These are phyloP conservation scores for Ambrosiella cleistominuta DNA, from an alignment of 2,329 filamentous ascomycete species.

Conservation along the genomic window DNA sequence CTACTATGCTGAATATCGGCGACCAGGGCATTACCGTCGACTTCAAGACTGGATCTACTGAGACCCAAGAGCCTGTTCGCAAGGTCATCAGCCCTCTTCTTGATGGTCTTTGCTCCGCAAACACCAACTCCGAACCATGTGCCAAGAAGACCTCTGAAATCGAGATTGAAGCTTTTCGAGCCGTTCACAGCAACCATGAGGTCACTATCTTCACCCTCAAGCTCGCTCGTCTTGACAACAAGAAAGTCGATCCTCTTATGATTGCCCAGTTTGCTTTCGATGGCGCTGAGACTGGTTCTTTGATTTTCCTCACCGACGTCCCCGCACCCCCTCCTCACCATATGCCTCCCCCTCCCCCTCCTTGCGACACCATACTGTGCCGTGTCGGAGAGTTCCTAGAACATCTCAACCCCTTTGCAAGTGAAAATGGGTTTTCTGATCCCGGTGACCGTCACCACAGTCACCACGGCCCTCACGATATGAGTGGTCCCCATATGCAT, in stretches of 20 bases:
- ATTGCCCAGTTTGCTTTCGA: conserved; percentile 11
- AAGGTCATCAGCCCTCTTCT: conserved; percentile 9
- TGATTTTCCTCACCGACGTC: conserved; percentile 9
- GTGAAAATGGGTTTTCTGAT: neutral
- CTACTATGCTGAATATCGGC: conserved; percentile 9
- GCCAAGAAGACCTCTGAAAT: conserved; percentile 10
- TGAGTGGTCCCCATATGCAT: conserved; percentile 5
- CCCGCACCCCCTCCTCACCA: conserved; percentile 1
- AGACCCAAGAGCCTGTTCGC: neutral
- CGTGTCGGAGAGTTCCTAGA: conserved; percentile 1
- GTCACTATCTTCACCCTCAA: conserved; percentile 10
- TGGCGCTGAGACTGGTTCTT: conserved; percentile 6
- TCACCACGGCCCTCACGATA: conserved; percentile 1
- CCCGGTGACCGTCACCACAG: neutral
- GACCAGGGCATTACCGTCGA: conserved; percentile 6
- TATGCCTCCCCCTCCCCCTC: neutral
- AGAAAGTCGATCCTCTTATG: conserved; percentile 6
- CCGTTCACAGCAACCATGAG: conserved; percentile 3
- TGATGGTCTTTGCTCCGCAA: conserved; percentile 6
- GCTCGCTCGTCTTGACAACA: conserved; percentile 3
- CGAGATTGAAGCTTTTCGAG: conserved; percentile 5
- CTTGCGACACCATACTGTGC: conserved; percentile 4
- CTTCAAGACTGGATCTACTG: neutral
- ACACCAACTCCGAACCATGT: neutral
- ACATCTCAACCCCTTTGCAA: neutral